Percentiles rank a stretch among this genome's conserved stretches.
These are phyloP conservation scores for Rosa multiflora DNA, from an alignment of 306 rosid genomes.

Conservation along the genomic window DNA sequence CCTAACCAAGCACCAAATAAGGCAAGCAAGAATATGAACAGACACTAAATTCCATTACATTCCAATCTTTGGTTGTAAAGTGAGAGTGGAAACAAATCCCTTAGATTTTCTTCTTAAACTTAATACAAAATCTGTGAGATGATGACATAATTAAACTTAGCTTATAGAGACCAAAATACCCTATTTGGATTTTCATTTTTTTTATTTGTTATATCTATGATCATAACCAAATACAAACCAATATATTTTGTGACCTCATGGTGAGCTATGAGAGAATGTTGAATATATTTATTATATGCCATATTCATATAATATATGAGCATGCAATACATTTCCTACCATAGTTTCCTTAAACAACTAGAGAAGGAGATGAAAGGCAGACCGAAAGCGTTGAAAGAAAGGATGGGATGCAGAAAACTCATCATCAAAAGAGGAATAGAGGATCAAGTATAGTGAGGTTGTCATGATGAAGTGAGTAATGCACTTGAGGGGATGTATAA, in stretches of 20 bases:
- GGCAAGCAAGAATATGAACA: not conserved
- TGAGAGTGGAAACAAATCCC: not conserved
- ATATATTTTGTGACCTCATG: not conserved
- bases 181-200: not conserved
- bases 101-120: not conserved
- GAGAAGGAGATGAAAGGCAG: constrained; percentile 13
- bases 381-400: constrained; percentile 37
- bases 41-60: not conserved
- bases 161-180: not conserved
- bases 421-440: constrained; percentile 23
- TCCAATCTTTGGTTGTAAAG: not conserved
- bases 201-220: not conserved
- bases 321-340: not conserved
- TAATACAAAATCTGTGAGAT: not conserved
- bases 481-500: constrained; percentile 54
- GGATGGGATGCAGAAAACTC: constrained; percentile 26
- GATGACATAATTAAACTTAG: not conserved
- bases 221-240: not conserved
- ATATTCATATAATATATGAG: not conserved
- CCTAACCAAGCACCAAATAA: not conserved
- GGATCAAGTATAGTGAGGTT: constrained; percentile 43
- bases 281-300: not conserved
- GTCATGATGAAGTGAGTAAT: constrained; percentile 50
- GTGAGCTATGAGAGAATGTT: not conserved
- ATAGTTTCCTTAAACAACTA: not conserved